phyloP scores from a whole-genome alignment of 2,329 filamentous ascomycete genomes.

The Elsinoe necatrix region DNA sequence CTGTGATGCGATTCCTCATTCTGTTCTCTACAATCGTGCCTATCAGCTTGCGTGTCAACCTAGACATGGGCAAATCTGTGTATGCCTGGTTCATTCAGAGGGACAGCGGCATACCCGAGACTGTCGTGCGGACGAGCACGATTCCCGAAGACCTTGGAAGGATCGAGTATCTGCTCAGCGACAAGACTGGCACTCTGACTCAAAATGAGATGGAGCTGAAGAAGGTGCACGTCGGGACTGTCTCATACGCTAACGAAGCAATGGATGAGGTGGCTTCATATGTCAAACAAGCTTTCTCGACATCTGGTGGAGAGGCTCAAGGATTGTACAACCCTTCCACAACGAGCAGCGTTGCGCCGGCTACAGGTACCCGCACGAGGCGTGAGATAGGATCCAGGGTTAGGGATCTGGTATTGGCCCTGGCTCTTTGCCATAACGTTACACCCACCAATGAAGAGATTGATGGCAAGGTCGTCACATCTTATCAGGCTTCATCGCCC shows the following conservation, averaged over 20 bases:
- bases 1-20: slow-evolving; percentile 96
- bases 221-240: slow-evolving; percentile 95
- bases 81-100: slow-evolving; percentile 94
- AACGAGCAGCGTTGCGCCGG: slow-evolving; percentile 33
- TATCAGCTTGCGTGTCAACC: slow-evolving; percentile 89
- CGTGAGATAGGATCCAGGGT: slow-evolving; percentile 91
- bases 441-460: slow-evolving; percentile 84
- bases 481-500: slow-evolving; percentile 92
- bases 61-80: slow-evolving; percentile 93
- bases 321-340: slow-evolving; percentile 67
- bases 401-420: slow-evolving; percentile 80
- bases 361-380: slow-evolving; percentile 68
- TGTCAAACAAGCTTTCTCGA: slow-evolving; percentile 71
- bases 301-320: slow-evolving; percentile 27
- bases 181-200: slow-evolving; percentile 96
- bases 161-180: slow-evolving; percentile 91
- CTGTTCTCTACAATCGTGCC: slow-evolving; percentile 99
- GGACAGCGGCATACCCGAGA: slow-evolving; percentile 80
- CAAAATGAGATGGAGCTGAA: slow-evolving; percentile 83
- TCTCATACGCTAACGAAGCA: slow-evolving; percentile 95
- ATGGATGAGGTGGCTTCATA: slow-evolving; percentile 95
- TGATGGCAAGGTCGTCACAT: slow-evolving; percentile 65
- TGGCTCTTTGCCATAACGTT: slow-evolving; percentile 94
- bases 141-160: slow-evolving; percentile 94
- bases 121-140: slow-evolving; percentile 90